Evolutionary conservation across 176 grass and related monocot species (phyloP).

Genomic region (Eleusine coracana): DNA sequence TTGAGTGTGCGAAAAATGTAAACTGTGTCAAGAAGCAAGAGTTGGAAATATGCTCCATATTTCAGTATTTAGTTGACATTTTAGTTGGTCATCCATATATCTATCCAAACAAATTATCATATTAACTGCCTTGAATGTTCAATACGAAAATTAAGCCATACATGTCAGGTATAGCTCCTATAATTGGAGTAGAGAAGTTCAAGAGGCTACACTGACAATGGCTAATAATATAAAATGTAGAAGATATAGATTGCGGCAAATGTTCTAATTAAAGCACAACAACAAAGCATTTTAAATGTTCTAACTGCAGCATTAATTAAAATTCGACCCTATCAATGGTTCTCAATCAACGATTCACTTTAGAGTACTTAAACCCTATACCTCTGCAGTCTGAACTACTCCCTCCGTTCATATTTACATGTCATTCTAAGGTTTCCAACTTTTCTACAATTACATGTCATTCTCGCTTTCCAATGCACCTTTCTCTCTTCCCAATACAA

Average conservation of each 20-base stretch:
- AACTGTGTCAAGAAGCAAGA: not conserved
- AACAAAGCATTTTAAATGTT: not conserved
- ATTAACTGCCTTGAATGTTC: slow-evolving; percentile 2
- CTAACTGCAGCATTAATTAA: not conserved
- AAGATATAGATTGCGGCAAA: not conserved
- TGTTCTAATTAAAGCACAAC: not conserved
- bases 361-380: not conserved
- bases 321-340: not conserved
- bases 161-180: slow-evolving; percentile 16
- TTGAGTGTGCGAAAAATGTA: not conserved
- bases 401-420: too few species aligned
- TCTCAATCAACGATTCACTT: slow-evolving; percentile 12
- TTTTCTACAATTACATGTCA: too few species aligned
- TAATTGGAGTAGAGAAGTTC: slow-evolving; percentile 7
- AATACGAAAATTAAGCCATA: not conserved
- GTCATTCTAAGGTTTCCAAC: too few species aligned
- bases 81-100: not conserved
- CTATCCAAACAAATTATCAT: not conserved
- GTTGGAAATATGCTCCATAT: not conserved
- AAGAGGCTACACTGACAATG: slow-evolving; percentile 18
- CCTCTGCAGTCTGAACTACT: not conserved
- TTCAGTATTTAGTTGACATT: not conserved
- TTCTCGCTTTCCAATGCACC: too few species aligned
- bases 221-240: slow-evolving; percentile 11
- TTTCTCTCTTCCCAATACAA: too few species aligned